These are phyloP conservation scores for Periglandula ipomoeae DNA, from an alignment of 2,329 filamentous ascomycete genomes.

Conservation along the genomic window DNA sequence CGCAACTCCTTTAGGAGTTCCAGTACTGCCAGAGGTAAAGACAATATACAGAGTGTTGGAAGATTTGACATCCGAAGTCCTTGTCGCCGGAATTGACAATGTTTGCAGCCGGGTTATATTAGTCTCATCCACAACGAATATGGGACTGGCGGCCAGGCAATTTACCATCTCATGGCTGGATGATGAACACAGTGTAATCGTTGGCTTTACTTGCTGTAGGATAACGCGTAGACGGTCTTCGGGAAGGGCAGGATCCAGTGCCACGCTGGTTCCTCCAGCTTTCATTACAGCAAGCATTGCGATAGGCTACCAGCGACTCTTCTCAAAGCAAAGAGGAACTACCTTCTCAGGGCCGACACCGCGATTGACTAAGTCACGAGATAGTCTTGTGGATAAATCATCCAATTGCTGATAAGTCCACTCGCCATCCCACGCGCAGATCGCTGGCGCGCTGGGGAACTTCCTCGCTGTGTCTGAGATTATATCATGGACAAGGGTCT, in stretches of 20 bases:
- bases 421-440: conserved; percentile 29
- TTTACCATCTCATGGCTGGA: not conserved
- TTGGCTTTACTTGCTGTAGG: conserved; percentile 6
- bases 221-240: conserved; percentile 9
- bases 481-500: conserved; percentile 14
- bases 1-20: conserved; percentile 13
- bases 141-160: not conserved
- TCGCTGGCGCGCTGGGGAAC: conserved; percentile 9
- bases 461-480: conserved; percentile 10
- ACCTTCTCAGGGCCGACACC: conserved; percentile 8
- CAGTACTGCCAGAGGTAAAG: conserved; percentile 15
- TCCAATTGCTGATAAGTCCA: conserved; percentile 25
- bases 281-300: conserved; percentile 19
- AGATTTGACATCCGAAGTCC: not conserved
- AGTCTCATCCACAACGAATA: not conserved
- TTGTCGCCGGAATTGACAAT: not conserved
- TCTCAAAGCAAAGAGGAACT: conserved; percentile 20
- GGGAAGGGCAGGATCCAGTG: conserved; percentile 17
- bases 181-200: conserved; percentile 8
- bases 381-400: conserved; percentile 7
- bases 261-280: conserved; percentile 18
- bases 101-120: not conserved
- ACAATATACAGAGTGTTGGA: conserved; percentile 2
- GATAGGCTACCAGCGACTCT: conserved; percentile 15
- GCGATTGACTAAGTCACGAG: conserved; percentile 5